These are phyloP conservation scores for Colletotrichum spaethianum DNA, from an alignment of 2,329 filamentous ascomycete species.

Conservation along the genomic window DNA sequence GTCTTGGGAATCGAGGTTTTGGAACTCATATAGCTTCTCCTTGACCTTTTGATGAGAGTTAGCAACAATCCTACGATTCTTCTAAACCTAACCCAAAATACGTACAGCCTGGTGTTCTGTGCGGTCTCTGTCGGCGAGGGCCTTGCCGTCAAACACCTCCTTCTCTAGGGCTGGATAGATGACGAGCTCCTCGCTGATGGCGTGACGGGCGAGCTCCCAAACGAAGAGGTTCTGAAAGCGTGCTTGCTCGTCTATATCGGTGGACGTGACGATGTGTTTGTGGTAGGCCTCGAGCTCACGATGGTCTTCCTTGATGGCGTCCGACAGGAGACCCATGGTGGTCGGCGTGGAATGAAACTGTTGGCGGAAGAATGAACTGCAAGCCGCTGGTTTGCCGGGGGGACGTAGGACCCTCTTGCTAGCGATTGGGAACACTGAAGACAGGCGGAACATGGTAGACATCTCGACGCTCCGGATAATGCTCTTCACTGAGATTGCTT, in stretches of 20 bases:
- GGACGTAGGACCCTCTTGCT: neutral
- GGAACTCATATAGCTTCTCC: conserved; percentile 63
- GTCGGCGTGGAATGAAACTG: neutral
- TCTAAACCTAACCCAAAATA: no score
- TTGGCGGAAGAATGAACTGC: neutral
- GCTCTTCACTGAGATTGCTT: neutral
- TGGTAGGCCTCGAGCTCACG: conserved; percentile 55
- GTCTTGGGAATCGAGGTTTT: conserved; percentile 57
- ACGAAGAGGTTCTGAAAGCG: conserved; percentile 62
- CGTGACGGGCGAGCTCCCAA: conserved; percentile 65
- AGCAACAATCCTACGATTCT: neutral
- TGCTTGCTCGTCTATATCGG: conserved; percentile 54
- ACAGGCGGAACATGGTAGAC: neutral
- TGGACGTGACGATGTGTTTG: conserved; percentile 55
- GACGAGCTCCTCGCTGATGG: conserved; percentile 63
- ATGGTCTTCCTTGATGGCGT: conserved; percentile 56
- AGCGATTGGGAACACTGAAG: neutral
- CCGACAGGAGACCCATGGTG: conserved; percentile 37
- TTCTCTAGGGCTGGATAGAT: conserved; percentile 69
- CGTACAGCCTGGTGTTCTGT: conserved; percentile 61
- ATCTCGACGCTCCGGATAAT: neutral
- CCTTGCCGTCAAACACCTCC: conserved; percentile 58
- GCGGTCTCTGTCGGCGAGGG: conserved; percentile 63
- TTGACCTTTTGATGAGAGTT: conserved; percentile 59
- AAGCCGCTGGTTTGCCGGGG: neutral